These are phyloP conservation scores for Bryum argenteum DNA, from an alignment of 225 moss, liverwort and hornwort genomes.

Conservation along the genomic window DNA sequence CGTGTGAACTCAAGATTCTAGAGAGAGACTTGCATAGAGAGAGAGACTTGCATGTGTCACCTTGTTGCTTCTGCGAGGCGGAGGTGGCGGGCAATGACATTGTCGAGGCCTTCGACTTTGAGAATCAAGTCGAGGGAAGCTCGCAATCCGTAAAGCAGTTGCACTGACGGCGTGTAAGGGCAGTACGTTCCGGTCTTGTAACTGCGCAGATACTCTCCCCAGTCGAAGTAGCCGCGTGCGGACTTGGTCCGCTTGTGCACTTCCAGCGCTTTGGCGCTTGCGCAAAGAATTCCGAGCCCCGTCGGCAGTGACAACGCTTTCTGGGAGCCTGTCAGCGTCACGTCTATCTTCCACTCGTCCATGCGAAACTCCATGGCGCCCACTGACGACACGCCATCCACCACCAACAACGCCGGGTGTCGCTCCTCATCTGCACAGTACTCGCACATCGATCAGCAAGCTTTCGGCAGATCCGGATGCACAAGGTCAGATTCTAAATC, in stretches of 20 bases:
- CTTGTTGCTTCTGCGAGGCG: slow-evolving; percentile 82
- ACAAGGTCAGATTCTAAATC: too few species aligned
- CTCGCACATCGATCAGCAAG: too few species aligned
- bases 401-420: slow-evolving; percentile 85
- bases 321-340: slow-evolving; percentile 90
- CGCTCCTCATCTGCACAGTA: slow-evolving; percentile 59
- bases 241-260: slow-evolving; percentile 63
- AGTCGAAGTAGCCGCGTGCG: slow-evolving; percentile 74
- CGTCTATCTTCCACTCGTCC: slow-evolving; percentile 94
- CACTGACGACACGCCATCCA: slow-evolving; percentile 91
- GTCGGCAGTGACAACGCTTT: slow-evolving; percentile 85
- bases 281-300: slow-evolving; percentile 85
- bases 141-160: slow-evolving; percentile 80
- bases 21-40: neutral
- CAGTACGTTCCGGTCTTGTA: slow-evolving; percentile 67
- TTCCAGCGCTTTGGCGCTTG: slow-evolving; percentile 75
- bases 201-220: slow-evolving; percentile 73
- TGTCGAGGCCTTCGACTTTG: slow-evolving; percentile 82
- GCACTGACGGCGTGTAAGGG: slow-evolving; percentile 89
- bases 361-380: slow-evolving; percentile 83
- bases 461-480: too few species aligned
- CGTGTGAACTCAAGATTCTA: neutral
- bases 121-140: slow-evolving; percentile 81
- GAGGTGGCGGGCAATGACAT: slow-evolving; percentile 71
- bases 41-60: slow-evolving; percentile 28